A percentile compares a stretch with the other conserved stretches of the same genome.
Evolutionary conservation across 805 yeast species (phyloP).

Genomic region (Suhomyces sp.): DNA sequence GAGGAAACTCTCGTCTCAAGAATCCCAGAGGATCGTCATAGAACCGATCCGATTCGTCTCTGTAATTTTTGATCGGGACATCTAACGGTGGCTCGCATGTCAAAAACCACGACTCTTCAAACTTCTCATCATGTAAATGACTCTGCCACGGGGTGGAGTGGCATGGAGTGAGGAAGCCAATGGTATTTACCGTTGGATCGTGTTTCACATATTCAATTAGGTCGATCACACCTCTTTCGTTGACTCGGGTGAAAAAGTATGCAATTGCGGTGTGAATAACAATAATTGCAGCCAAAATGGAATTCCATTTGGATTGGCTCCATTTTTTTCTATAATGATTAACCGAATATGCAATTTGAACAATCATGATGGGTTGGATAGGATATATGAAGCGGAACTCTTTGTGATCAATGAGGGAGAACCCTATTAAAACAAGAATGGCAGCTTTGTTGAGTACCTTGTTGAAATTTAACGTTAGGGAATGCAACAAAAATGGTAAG

Average conservation of each 20-base stretch:
- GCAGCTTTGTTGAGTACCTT: conserved; percentile 25
- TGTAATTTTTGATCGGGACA: conserved; percentile 45
- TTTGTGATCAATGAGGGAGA: conserved; percentile 75
- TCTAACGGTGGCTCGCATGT: conserved; percentile 90
- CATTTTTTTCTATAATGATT: background rate
- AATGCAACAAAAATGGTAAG: conserved; percentile 55
- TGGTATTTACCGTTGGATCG: conserved; percentile 39
- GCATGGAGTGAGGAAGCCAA: conserved; percentile 92
- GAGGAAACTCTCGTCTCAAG: conserved; percentile 54
- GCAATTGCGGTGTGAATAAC: conserved; percentile 43
- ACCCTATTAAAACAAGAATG: conserved; percentile 48
- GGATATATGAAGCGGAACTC: conserved; percentile 91
- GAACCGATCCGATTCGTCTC: conserved; percentile 85
- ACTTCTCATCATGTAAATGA: conserved; percentile 61
- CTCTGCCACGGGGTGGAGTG: conserved; percentile 97
- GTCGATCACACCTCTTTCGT: conserved; percentile 84
- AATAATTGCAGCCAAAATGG: background rate
- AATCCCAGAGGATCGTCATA: conserved; percentile 66
- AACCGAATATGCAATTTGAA: conserved; percentile 41
- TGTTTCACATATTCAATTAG: conserved; percentile 55
- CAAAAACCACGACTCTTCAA: conserved; percentile 61
- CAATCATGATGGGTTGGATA: conserved; percentile 68
- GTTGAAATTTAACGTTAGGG: conserved; percentile 10
- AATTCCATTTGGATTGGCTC: background rate
- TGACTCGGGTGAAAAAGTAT: conserved; percentile 57